Base-by-base conservation (phyloP, 805 yeast genomes). In the Candida maesae region DNA sequence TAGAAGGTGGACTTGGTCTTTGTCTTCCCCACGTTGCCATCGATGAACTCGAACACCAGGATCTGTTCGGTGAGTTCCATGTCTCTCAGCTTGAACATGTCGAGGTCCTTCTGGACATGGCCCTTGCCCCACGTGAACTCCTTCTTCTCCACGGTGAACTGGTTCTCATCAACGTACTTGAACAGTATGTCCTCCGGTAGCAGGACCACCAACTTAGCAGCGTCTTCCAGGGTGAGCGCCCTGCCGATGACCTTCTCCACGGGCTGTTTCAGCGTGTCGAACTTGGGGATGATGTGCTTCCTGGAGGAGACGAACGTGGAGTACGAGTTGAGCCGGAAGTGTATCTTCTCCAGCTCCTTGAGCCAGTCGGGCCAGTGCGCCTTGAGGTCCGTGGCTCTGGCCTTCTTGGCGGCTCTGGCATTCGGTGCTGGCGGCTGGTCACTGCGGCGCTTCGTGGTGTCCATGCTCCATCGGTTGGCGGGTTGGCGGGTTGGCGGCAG, bases 151-250 rank as follows among this genome's bases (percentile, higher is more conserved):
- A 60, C 55, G 6, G 58, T 59, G 10, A 79, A 55, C 50, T 81
- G 90, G 53, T 82, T 81, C 56, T 83, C 88, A 58, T 90, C 96
- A 33, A 84, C 79, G 58, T 85, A 90, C 37, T 79, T 84, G 53
- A 81, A 80, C 2, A 78, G 65, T 11, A 85, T 75, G 36, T 84
- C 91, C 20, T 73, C 66, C 0, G 95, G 95, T 2, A 85, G 58
- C 7, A 89, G 53, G 8, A 66, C 71, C 33, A 70, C 74, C 24
- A 90, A 70, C 42, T 71, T 68, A 2, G 95, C 85, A 26, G 84
- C 70, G 58, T 87, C 95, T 9, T 68, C 61, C 10, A 63, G 55
- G 1, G 69, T 64, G 13, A 78, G 52, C 7, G 61, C 61, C 18
- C 79, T 54, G n/a, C 64, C 63, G 4, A 79, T 58, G 2, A 72